Percentiles rank a stretch among this genome's conserved stretches.
Evolutionary conservation across 192 early-diverging fungal genomes (phyloP).

Genomic region (Geranomyces variabilis): DNA sequence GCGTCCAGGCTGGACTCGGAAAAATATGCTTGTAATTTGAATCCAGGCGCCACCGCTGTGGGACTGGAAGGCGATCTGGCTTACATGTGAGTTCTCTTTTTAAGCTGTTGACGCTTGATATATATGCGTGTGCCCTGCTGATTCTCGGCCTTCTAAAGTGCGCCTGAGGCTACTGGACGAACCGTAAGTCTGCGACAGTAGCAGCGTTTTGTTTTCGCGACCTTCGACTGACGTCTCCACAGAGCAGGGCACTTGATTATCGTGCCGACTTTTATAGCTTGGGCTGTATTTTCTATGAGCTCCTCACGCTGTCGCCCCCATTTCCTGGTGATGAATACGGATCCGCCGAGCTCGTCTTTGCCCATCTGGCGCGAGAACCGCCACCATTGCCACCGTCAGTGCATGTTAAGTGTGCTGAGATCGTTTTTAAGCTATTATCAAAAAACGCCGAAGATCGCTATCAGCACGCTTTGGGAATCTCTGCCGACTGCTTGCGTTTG

Average conservation of each 20-base stretch:
- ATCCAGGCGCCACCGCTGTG: background rate
- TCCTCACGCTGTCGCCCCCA: constrained; percentile 31
- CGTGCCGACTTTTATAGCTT: constrained; percentile 44
- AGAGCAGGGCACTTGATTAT: constrained; percentile 39
- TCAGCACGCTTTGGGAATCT: constrained; percentile 40
- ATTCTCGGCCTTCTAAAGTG: background rate
- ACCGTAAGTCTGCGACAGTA: constrained; percentile 7
- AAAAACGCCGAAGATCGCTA: constrained; percentile 46
- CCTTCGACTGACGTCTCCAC: background rate
- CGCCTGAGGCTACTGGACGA: constrained; percentile 23
- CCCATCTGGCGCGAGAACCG: constrained; percentile 20
- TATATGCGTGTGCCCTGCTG: no score
- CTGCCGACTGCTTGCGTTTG: constrained; percentile 28
- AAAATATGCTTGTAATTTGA: constrained; percentile 1
- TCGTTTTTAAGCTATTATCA: constrained; percentile 35
- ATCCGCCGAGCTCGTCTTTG: constrained; percentile 36
- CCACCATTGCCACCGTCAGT: constrained; percentile 19
- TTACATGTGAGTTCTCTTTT: constrained; percentile 7
- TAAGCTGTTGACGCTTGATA: background rate
- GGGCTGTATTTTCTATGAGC: constrained; percentile 37
- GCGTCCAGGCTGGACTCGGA: constrained; percentile 23
- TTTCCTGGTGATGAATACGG: constrained; percentile 18
- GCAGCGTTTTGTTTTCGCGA: background rate
- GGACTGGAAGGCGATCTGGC: constrained; percentile 19
- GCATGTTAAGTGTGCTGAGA: constrained; percentile 14